Evolutionary conservation across 148 eudicot species (phyloP), one percentile per base, ranked within the genome.

Genomic region (Beta vulgaris): DNA sequence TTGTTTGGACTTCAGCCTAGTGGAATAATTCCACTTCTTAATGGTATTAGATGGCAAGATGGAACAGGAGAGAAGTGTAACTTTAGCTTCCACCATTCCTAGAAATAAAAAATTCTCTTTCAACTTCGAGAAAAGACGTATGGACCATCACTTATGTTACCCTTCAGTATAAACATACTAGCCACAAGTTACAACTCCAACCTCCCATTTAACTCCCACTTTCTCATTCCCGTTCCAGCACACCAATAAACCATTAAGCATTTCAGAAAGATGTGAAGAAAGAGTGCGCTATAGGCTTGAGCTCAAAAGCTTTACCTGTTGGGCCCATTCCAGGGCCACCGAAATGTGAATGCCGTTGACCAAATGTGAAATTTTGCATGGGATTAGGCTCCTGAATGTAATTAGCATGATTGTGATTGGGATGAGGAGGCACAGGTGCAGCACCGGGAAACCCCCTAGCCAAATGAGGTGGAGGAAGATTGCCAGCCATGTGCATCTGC

Each of bases 401-500:
- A 62, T 86, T 82, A 58, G 83, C 70, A 65, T 86, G 67, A 69
- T 73, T 86, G 67, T 76, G 89, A 76, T 79, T 77, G 54, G 81
- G 85, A 73, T 86, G 91, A 74, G 85, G 75, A 25, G 87, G 83
- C 80, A 81, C 57, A 49, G 84, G 86, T 42, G 76, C 77, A 54
- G 87, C 88, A 74, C 91, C 85, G 29, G 86, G 85, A 67, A 84
- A 79, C 42, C 88, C 90, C 71, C 81, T 83, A 26, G 80, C 70
- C 48, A 79, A 44, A 68, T 88, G 94, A 57, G 82, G 80, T 32
- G 89, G 91, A 57, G 89, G 89, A 64, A 77, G 82, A 77, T 77
- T 86, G 55, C 85, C 85, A 11, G 86, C 73, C 84, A 87, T 84
- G 73, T 84, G 89, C 93, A 92, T 86, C 79, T 87, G 97, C 73